Evolutionary conservation across 768 basidiomycete genomes (phyloP), one percentile per base, ranked within the genome.

Genomic region (Podaxis sp.): DNA sequence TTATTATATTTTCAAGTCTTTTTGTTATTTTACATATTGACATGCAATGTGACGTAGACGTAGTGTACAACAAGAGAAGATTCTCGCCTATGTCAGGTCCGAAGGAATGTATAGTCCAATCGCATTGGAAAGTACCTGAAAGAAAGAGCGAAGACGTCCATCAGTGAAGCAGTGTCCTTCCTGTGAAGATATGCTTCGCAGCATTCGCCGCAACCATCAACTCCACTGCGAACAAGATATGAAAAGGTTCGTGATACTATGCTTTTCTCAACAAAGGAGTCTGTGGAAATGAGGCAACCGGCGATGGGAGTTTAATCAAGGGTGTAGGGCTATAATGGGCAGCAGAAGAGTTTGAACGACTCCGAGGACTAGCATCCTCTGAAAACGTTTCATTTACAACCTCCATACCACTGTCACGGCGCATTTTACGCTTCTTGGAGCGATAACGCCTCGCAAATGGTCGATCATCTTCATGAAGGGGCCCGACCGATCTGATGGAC

Each of bases 401-500:
- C 24, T 50, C 54, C 55, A 56, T 56, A 2, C 40, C 22, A 17
- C 17, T n/a, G 3, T 26, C 40, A 10, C 17, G 61, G 22, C 12
- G 10, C 1, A 8, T 15, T 48, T 36, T 51, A 13, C 38, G 15
- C 37, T 62, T 62, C 48, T 62, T 56, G 1, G 46, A 48, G 37
- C 54, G 54, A 56, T 62, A 62, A 10, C 61, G 54, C 12, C 41
- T 37, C 24, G 54, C 20, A 22, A 30, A 62, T 4, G 54, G 55
- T 20, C 48, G 53, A 3, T 56, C 46, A 12, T 56, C 55, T 26
- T 60, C 26, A 24, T 36, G 37, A 22, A 44, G 40, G 7, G 59
- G 30, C 8, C 7, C 24, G n/a, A 62, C 48, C 20, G 61, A 62
- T 48, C 50, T 62, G 46, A 62, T 62, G 13, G 61, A 62, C n/a